These are phyloP conservation scores for Hypholoma fasciculare DNA, from an alignment of 768 basidiomycete species.

Conservation along the genomic window DNA sequence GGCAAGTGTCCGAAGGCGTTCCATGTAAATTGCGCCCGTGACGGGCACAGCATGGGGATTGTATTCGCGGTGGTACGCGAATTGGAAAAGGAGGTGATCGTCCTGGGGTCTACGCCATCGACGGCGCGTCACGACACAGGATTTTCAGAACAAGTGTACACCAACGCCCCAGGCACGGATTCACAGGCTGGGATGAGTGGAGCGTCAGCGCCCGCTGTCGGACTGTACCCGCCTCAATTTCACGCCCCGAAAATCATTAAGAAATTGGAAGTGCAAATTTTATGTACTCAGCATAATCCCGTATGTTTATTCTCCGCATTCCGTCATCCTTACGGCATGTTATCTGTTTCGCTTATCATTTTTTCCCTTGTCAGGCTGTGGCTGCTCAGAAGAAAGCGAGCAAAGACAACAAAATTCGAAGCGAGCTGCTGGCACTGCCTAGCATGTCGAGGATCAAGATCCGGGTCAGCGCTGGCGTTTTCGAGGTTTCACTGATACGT, in stretches of 20 bases:
- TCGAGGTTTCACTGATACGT: slow-evolving; percentile 78
- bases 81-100: slow-evolving; percentile 80
- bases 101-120: slow-evolving; percentile 41
- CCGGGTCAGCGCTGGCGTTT: slow-evolving; percentile 79
- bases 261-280: slow-evolving; percentile 72
- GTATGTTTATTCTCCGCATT: slow-evolving; percentile 45
- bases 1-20: slow-evolving; percentile 94
- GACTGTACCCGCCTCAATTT: slow-evolving; percentile 8
- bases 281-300: slow-evolving; percentile 91
- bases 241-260: slow-evolving; percentile 65
- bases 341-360: slow-evolving; percentile 1
- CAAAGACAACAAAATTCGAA: slow-evolving; percentile 72
- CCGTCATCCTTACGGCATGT: not conserved
- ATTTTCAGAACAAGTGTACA: not conserved
- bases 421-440: slow-evolving; percentile 69
- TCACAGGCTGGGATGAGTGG: not conserved
- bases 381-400: slow-evolving; percentile 73
- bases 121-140: slow-evolving; percentile 4
- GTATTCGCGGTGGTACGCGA: slow-evolving; percentile 64
- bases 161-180: not conserved
- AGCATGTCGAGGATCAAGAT: slow-evolving; percentile 80
- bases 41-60: slow-evolving; percentile 51
- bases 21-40: slow-evolving; percentile 87
- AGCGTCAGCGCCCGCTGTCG: slow-evolving; percentile 5
- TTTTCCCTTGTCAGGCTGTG: slow-evolving; percentile 49